Evolutionary conservation across 2,329 filamentous ascomycete genomes (phyloP).

Genomic region (Cladosporium sp.): DNA sequence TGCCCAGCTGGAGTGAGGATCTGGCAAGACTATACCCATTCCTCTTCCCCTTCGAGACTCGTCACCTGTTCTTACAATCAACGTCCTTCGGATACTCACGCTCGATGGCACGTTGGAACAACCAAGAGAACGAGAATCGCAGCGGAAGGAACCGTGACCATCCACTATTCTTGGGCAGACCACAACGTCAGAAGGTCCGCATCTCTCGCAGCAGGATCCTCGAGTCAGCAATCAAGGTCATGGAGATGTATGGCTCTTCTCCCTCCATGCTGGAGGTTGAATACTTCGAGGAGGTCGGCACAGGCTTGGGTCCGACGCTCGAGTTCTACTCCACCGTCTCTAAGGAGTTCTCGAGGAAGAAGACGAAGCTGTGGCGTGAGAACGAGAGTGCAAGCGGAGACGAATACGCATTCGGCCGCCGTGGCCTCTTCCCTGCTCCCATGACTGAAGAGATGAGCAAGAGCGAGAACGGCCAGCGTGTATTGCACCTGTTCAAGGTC

Average conservation of each 20-base stretch:
- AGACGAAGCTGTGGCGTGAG: slow-evolving; percentile 93
- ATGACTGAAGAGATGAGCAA: slow-evolving; percentile 73
- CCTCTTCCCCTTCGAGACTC: slow-evolving; percentile 95
- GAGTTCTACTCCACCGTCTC: slow-evolving; percentile 98
- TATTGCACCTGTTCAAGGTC: slow-evolving; percentile 83
- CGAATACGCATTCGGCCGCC: slow-evolving; percentile 79
- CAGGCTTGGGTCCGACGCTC: slow-evolving; percentile 87
- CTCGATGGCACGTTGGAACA: slow-evolving; percentile 85
- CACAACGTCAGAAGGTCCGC: slow-evolving; percentile 96
- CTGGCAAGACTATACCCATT: slow-evolving; percentile 91
- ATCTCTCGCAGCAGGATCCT: slow-evolving; percentile 93
- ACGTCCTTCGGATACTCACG: slow-evolving; percentile 97
- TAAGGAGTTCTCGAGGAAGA: slow-evolving; percentile 95
- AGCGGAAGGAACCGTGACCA: slow-evolving; percentile 82
- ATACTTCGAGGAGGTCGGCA: slow-evolving; percentile 98
- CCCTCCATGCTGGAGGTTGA: slow-evolving; percentile 95
- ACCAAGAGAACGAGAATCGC: slow-evolving; percentile 78
- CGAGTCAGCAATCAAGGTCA: slow-evolving; percentile 95
- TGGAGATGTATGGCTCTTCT: slow-evolving; percentile 97
- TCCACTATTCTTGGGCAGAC: slow-evolving; percentile 80
- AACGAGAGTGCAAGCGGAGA: slow-evolving; percentile 68
- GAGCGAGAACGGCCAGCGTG: slow-evolving; percentile 77
- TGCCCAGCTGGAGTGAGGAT: slow-evolving; percentile 95
- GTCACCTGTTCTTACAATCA: slow-evolving; percentile 93
- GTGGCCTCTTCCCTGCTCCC: slow-evolving; percentile 86